Evolutionary conservation across 1,284 basidiomycete genomes (phyloP).

Genomic region (Leccinum subrobustum): DNA sequence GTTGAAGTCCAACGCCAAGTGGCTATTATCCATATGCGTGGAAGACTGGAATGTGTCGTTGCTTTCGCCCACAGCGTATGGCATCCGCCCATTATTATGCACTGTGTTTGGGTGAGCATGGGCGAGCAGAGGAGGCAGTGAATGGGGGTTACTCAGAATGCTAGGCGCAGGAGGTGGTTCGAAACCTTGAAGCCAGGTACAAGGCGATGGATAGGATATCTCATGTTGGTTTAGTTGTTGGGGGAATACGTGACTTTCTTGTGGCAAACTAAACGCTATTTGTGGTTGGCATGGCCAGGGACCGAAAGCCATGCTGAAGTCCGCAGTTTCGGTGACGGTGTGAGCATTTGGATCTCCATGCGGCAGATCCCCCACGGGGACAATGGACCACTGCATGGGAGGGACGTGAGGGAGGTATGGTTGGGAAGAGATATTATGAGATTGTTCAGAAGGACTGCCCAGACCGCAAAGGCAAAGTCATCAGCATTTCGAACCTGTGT

Average conservation of each 20-base stretch:
- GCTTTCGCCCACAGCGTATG: background rate
- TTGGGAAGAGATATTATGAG: background rate
- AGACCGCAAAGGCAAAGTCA: background rate
- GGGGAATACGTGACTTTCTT: background rate
- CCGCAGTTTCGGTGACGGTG: background rate
- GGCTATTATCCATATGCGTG: background rate
- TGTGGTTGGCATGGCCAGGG: background rate
- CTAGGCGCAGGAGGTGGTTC: background rate
- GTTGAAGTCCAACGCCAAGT: background rate
- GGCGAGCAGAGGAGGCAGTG: background rate
- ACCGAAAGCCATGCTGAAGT: background rate
- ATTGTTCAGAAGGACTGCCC: conserved; percentile 3
- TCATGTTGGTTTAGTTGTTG: background rate
- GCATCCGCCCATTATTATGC: background rate
- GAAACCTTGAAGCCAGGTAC: background rate
- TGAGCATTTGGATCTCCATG: background rate
- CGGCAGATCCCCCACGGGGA: background rate
- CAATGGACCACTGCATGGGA: background rate
- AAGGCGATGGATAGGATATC: background rate
- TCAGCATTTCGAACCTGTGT: conserved; percentile 4
- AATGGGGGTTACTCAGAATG: background rate
- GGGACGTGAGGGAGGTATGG: background rate
- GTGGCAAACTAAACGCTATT: background rate
- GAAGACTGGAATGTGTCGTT: background rate
- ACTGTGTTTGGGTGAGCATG: background rate